Base-by-base conservation (phyloP, 2,329 filamentous ascomycete genomes). In the Corinectria fuckeliana region DNA sequence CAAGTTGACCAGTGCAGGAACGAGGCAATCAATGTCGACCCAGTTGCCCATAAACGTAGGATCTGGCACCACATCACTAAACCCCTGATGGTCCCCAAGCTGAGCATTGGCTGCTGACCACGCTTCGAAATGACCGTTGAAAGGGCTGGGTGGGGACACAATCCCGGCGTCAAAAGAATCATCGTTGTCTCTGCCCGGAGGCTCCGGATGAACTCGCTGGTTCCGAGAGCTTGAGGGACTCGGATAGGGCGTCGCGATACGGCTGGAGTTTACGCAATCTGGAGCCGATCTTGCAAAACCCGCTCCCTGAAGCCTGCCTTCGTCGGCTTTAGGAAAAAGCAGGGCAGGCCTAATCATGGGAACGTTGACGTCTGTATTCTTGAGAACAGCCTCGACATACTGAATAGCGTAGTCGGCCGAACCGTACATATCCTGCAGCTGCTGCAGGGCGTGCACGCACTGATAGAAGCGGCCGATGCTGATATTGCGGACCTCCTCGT, bases 391-490 rank as follows among this genome's bases (percentile, higher is more conserved):
- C 14, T 57, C 53, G 4, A 61, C n/a, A 38, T 53, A 61, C 23
- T 39, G 49, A 26, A 61, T 20, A 18, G 58, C 58, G 9, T 52
- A 61, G 23, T 61, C 58, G 10, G 58, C 58, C 13, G 58, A 57
- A 3, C 23, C 34, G 16, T 61, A 61, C 49, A 54, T 61, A 18
- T 57, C 58, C 26, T 61, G 58, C n/a, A 61, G 58, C 23, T 57
- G 32, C 16, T 61, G 53, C n/a, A 61, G n/a, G 2, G 38, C 58
- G 4, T 61, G 58, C 2, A 57, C 42, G 8, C 58, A 57, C 30
- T 61, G 58, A 14, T 61, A 61, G 44, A 61, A 57, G 18, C 58
- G 58, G 14, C 58, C 58, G 16, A 61, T 57, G 52, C 58, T 61
- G 10, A 61, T n/a, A 14, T 53, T 61, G 9, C 58, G 58, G 10